phyloP scores from a whole-genome alignment of 1,284 basidiomycete species.

The Gymnopus androsaceus region DNA sequence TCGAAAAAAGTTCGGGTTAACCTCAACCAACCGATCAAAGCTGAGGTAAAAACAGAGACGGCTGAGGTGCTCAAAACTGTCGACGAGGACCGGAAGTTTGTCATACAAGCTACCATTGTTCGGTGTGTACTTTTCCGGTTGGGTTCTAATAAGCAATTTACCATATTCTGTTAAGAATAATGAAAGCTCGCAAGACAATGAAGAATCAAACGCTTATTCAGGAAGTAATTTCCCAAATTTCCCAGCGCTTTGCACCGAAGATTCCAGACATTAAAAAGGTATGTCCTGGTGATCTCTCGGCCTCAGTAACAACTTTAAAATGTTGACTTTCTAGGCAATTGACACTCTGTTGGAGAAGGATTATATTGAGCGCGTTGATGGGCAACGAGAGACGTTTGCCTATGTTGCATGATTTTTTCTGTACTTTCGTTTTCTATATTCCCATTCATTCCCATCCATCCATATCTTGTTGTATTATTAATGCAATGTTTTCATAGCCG shows the following conservation, averaged over 20 bases:
- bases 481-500: background rate
- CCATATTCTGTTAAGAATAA: conserved; percentile 62
- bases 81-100: conserved; percentile 96
- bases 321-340: conserved; percentile 69
- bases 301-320: background rate
- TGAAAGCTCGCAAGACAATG: conserved; percentile 98
- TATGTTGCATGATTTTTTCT: conserved; percentile 61
- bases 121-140: conserved; percentile 54
- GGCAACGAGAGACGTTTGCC: conserved; percentile 76
- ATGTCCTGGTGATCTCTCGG: conserved; percentile 13
- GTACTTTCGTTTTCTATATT: conserved; percentile 13
- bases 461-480: conserved; percentile 9
- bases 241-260: conserved; percentile 86
- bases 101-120: conserved; percentile 97
- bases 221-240: conserved; percentile 92
- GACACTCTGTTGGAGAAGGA: conserved; percentile 97
- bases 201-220: conserved; percentile 94
- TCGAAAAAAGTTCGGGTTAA: conserved; percentile 97
- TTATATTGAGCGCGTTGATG: conserved; percentile 92
- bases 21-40: conserved; percentile 92
- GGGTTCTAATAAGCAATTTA: background rate
- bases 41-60: conserved; percentile 91
- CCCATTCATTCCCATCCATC: background rate
- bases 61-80: conserved; percentile 93
- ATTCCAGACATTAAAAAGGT: conserved; percentile 93